phyloP scores from a whole-genome alignment of 2,329 filamentous ascomycete genomes.

The Diaporthe vaccinii region DNA sequence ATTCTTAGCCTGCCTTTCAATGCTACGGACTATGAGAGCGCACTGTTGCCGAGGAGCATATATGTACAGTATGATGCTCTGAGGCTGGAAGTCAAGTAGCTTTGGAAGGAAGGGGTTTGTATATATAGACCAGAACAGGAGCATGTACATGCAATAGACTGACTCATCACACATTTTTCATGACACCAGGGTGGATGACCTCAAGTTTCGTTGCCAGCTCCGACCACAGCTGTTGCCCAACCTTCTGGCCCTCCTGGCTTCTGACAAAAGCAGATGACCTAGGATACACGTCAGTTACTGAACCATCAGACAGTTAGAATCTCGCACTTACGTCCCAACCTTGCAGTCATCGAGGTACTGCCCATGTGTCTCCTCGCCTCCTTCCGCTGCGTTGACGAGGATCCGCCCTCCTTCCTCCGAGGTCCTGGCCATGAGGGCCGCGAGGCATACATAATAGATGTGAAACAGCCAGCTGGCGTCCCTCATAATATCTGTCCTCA shows the following conservation, averaged over 20 bases:
- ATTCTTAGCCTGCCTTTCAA: constrained; percentile 71
- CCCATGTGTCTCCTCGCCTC: constrained; percentile 50
- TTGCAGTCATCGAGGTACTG: constrained; percentile 52
- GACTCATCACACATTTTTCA: not conserved
- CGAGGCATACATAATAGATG: constrained; percentile 25
- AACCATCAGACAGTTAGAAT: too few species aligned
- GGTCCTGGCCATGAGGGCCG: constrained; percentile 54
- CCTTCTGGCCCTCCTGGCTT: not conserved
- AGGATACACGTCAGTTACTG: not conserved
- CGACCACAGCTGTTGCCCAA: constrained; percentile 12
- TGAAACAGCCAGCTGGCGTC: not conserved
- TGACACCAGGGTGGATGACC: not conserved
- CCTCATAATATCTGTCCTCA: constrained; percentile 43
- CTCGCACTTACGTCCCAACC: constrained; percentile 46
- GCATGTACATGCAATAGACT: not conserved
- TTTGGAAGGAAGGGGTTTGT: not conserved
- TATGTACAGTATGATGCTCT: constrained; percentile 78
- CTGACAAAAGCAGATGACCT: constrained; percentile 9
- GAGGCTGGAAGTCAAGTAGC: constrained; percentile 66
- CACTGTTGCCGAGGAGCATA: constrained; percentile 65
- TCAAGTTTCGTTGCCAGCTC: constrained; percentile 8
- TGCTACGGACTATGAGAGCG: constrained; percentile 70
- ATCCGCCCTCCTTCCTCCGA: constrained; percentile 59
- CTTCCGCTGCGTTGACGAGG: constrained; percentile 49
- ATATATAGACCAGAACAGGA: not conserved